A percentile compares a stretch with the other conserved stretches of the same genome.
Conservation (phyloP, 352 stramenopile genomes). For the Saprolegnia diclina region DNA sequence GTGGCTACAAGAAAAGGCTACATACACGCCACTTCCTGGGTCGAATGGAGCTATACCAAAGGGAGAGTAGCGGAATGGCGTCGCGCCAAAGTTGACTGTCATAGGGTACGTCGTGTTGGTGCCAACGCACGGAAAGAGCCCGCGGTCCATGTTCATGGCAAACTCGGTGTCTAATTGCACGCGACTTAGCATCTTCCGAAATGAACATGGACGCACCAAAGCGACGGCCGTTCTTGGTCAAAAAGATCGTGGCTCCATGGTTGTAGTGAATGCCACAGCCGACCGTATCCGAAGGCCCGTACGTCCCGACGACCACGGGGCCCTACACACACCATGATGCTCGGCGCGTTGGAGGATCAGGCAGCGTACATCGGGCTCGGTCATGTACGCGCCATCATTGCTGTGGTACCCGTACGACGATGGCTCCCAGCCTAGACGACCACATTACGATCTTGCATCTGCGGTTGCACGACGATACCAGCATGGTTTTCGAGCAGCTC, state of each 20-base stretch:
- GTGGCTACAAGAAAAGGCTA: slow-evolving; percentile 34
- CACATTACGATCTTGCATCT: background rate
- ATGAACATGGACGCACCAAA: slow-evolving; percentile 9
- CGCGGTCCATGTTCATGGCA: slow-evolving; percentile 37
- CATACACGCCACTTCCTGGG: background rate
- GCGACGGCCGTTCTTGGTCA: slow-evolving; percentile 52
- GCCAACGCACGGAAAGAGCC: slow-evolving; percentile 61
- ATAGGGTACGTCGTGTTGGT: slow-evolving; percentile 69
- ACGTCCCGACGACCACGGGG: slow-evolving; percentile 41
- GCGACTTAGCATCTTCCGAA: slow-evolving; percentile 25
- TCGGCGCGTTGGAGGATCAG: too few relatives aligned
- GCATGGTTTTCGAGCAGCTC: slow-evolving; percentile 55
- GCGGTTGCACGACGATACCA: background rate
- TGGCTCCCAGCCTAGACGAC: slow-evolving; percentile 43
- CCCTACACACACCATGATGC: background rate
- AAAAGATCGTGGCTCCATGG: slow-evolving; percentile 46
- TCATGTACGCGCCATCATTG: slow-evolving; percentile 60
- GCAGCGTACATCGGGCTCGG: slow-evolving; percentile 37
- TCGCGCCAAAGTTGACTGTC: slow-evolving; percentile 76
- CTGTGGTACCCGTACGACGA: slow-evolving; percentile 69
- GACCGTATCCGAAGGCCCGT: slow-evolving; percentile 56
- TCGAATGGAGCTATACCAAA: slow-evolving; percentile 30
- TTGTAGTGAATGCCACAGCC: slow-evolving; percentile 55
- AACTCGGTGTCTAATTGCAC: slow-evolving; percentile 35
- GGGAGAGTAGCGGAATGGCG: slow-evolving; percentile 53